Conservation (phyloP, 2,329 filamentous ascomycete species). For the Dothidotthia symphoricarpi region DNA sequence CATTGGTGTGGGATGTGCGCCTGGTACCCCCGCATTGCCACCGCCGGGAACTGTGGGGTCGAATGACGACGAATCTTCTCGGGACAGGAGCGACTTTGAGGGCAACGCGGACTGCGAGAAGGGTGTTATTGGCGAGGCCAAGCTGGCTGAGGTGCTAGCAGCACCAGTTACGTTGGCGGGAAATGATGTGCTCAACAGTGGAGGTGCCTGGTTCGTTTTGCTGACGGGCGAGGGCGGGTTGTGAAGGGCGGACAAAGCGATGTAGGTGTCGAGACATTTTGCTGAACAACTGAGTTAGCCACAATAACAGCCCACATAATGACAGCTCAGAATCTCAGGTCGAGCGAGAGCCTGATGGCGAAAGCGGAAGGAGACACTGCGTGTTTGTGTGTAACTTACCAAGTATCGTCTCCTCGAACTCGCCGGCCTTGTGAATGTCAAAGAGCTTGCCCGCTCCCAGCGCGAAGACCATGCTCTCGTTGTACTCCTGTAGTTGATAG, state of each 20-base stretch:
- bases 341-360: not conserved
- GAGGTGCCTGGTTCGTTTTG: slow-evolving; percentile 53
- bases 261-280: slow-evolving; percentile 97
- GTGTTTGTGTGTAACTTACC: slow-evolving; percentile 49
- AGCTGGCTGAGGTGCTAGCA: slow-evolving; percentile 61
- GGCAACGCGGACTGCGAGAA: slow-evolving; percentile 93
- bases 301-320: not conserved
- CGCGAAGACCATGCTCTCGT: slow-evolving; percentile 98
- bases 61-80: slow-evolving; percentile 65
- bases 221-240: slow-evolving; percentile 53
- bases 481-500: slow-evolving; percentile 97
- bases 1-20: slow-evolving; percentile 58
- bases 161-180: slow-evolving; percentile 64
- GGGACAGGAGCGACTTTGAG: slow-evolving; percentile 91
- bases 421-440: slow-evolving; percentile 83
- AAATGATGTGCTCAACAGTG: slow-evolving; percentile 80
- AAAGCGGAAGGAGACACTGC: not conserved
- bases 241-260: slow-evolving; percentile 68
- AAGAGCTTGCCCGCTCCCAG: slow-evolving; percentile 93
- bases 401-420: slow-evolving; percentile 99
- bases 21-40: slow-evolving; percentile 55
- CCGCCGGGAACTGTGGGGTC: slow-evolving; percentile 57
- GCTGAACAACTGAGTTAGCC: slow-evolving; percentile 47
- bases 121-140: slow-evolving; percentile 86
- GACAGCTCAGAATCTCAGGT: not conserved